These are phyloP conservation scores for Schwanniomyces pseudopolymorphus DNA, from an alignment of 805 yeast species.

Conservation along the genomic window DNA sequence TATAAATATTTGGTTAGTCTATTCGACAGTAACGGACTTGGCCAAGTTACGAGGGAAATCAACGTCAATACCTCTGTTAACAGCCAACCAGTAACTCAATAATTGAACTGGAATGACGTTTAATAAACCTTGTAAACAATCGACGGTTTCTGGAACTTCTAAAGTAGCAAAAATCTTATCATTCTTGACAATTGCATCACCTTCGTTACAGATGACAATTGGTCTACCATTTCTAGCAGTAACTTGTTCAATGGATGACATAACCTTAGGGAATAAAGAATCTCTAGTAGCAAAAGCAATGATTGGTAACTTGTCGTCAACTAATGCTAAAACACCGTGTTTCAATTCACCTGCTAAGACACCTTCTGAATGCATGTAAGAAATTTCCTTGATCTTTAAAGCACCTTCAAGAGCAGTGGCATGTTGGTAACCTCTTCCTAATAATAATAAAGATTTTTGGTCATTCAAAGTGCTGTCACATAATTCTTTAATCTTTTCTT, in stretches of 20 bases:
- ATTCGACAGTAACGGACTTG: conserved; percentile 96
- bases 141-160: conserved; percentile 94
- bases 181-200: conserved; percentile 61
- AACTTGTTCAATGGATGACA: conserved; percentile 94
- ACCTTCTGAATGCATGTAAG: conserved; percentile 99
- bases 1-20: conserved; percentile 14
- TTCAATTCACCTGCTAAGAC: conserved; percentile 98
- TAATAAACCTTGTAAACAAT: conserved; percentile 94
- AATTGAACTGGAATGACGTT: conserved; percentile 93
- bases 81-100: conserved; percentile 96
- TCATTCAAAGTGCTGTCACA: conserved; percentile 71
- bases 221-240: conserved; percentile 98
- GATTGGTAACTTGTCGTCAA: conserved; percentile 90
- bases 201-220: conserved; percentile 82
- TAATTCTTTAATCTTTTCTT: conserved; percentile 68
- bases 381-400: conserved; percentile 94
- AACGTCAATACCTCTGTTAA: conserved; percentile 90
- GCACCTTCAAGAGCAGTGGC: conserved; percentile 99
- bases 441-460: conserved; percentile 82
- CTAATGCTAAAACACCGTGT: conserved; percentile 96
- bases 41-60: conserved; percentile 99
- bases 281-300: conserved; percentile 96
- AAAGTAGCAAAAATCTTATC: conserved; percentile 65
- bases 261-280: conserved; percentile 91
- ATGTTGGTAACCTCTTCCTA: conserved; percentile 97